Conservation (phyloP, 2,329 filamentous ascomycete genomes). For the Trichothecium sympodiale region DNA sequence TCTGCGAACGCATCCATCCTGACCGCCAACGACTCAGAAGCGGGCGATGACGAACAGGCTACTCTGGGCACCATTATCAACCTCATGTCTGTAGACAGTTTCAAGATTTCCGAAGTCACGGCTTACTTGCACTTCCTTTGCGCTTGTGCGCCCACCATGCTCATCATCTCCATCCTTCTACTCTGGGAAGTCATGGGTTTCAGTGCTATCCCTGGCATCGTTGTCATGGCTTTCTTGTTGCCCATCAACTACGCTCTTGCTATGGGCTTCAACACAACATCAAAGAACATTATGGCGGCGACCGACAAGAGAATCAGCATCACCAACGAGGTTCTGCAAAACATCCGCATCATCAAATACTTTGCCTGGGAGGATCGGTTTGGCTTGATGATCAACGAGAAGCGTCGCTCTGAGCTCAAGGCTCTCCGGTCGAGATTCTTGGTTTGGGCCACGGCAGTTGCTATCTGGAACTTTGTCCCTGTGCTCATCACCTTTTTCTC, state of each 20-base stretch:
- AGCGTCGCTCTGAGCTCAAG: slow-evolving; percentile 66
- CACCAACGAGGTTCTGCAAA: slow-evolving; percentile 93
- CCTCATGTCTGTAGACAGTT: slow-evolving; percentile 97
- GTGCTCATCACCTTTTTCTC: slow-evolving; percentile 94
- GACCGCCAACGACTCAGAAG: slow-evolving; percentile 16
- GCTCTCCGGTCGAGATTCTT: slow-evolving; percentile 75
- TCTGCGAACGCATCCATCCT: slow-evolving; percentile 12
- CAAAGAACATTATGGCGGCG: slow-evolving; percentile 83
- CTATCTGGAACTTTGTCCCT: slow-evolving; percentile 92
- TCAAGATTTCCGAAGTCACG: slow-evolving; percentile 93
- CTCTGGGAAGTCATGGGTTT: slow-evolving; percentile 85
- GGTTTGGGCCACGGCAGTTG: slow-evolving; percentile 83
- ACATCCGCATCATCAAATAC: slow-evolving; percentile 98
- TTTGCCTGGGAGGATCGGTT: slow-evolving; percentile 98
- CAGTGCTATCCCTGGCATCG: slow-evolving; percentile 86
- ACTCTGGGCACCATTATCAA: slow-evolving; percentile 99
- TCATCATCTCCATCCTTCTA: slow-evolving; percentile 67
- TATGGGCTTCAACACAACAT: slow-evolving; percentile 71
- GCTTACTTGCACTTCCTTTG: slow-evolving; percentile 95
- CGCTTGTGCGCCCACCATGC: slow-evolving; percentile 80
- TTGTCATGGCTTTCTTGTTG: slow-evolving; percentile 79
- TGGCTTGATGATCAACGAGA: slow-evolving; percentile 76
- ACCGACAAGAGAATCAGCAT: slow-evolving; percentile 94
- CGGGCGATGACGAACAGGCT: slow-evolving; percentile 56
- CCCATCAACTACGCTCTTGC: slow-evolving; percentile 87